Evolutionary conservation across 805 yeast genomes (phyloP), one percentile per base, ranked within the genome.

Genomic region (Candida ponderosae): DNA sequence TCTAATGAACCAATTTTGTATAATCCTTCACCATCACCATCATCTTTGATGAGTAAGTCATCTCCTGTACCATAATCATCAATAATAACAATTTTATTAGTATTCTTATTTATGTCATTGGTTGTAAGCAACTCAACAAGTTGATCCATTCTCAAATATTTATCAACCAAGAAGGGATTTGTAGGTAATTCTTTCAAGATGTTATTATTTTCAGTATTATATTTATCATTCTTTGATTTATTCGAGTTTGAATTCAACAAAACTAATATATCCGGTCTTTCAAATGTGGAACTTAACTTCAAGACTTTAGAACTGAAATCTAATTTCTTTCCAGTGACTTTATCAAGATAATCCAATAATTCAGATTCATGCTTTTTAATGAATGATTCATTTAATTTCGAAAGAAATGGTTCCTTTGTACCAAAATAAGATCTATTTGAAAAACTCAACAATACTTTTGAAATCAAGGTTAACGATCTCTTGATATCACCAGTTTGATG

Each of bases 321-420:
- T 48, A 79, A 60, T 47, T 76, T 79, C 38, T 84, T 63, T 5
- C 79, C 79, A 0, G 95, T 81, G 23, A 89, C 68, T 40, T 73
- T 75, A 51, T 77, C 85, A 47, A 82, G 73, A 60, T 85, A 90
- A 15, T 75, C 76, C n/a, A 66, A 49, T 7, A 88, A 60, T 46
- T 84, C 85, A 0, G 47, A 59, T 36, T 68, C 68, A 48, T 81
- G 79, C 14, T 62, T 65, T 3, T 66, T 63, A 17, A 90, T 66
- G 47, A 90, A 88, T 3, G 38, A 45, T 1, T 51, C 51, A 56
- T 93, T 90, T 76, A 90, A 70, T 26, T 62, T 65, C 16, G 72
- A 65, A 59, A 90, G 64, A 66, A 81, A 86, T 0, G 93, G 87
- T 51, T 90, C 97, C 51, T 89, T 90, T 33, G 79, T 77, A 8